These are phyloP conservation scores for Cyathus pygmaeus DNA, from an alignment of 1,284 basidiomycete species.

Conservation along the genomic window DNA sequence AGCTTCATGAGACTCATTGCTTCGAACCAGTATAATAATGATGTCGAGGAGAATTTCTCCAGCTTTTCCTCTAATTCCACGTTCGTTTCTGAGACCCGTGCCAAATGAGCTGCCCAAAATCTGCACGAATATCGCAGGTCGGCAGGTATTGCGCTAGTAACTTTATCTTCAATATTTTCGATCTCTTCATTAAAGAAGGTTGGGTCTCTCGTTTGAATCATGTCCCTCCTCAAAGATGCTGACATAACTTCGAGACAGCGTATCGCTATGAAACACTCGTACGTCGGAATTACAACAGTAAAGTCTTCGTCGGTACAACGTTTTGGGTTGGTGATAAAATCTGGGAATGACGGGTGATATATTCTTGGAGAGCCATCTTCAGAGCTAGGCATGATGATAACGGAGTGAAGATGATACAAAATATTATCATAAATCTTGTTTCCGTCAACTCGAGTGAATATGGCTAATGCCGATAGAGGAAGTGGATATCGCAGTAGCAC, in stretches of 20 bases:
- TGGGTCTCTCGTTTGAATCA: neutral
- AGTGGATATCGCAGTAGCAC: neutral
- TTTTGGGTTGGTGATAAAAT: neutral
- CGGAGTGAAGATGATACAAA: neutral
- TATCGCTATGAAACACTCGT: neutral
- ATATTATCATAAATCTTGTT: neutral
- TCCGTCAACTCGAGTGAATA: neutral
- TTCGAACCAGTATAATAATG: neutral
- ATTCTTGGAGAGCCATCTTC: neutral
- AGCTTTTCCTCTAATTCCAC: neutral
- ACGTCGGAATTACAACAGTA: neutral
- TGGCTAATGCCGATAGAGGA: neutral
- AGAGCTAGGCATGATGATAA: neutral
- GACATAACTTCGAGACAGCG: neutral
- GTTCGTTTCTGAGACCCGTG: neutral
- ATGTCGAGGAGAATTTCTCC: neutral
- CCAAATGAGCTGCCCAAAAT: neutral
- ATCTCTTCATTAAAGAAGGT: neutral
- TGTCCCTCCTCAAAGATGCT: neutral
- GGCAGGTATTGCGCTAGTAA: neutral
- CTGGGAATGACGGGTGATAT: neutral
- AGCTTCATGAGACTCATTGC: neutral
- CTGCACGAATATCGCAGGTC: neutral
- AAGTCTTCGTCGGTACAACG: neutral
- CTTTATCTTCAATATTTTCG: neutral